phyloP scores from a whole-genome alignment of 768 basidiomycete genomes.

The Lactarius sanguifluus region DNA sequence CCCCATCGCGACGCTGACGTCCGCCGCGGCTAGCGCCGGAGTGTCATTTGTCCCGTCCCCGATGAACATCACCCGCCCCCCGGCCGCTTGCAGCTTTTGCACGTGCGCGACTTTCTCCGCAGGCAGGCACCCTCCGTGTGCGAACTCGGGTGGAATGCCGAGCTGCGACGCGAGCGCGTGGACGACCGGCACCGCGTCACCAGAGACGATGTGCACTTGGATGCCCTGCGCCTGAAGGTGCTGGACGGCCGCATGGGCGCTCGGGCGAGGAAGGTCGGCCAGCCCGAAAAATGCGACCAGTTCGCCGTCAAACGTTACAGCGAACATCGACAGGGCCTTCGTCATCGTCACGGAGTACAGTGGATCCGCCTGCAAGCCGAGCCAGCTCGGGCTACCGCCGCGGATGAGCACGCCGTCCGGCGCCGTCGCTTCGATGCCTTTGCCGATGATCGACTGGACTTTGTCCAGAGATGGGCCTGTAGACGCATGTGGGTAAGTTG shows the following conservation, averaged over 20 bases:
- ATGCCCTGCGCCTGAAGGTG: constrained; percentile 39
- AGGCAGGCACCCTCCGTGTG: constrained; percentile 47
- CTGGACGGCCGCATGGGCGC: constrained; percentile 40
- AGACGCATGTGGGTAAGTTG: constrained; percentile 5
- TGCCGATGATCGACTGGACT: constrained; percentile 38
- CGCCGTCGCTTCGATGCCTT: constrained; percentile 40
- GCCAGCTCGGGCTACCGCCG: constrained; percentile 42
- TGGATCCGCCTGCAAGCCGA: constrained; percentile 35
- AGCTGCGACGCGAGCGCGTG: constrained; percentile 42
- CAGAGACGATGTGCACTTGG: constrained; percentile 49
- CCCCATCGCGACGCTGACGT: constrained; percentile 45
- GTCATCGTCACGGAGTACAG: constrained; percentile 37
- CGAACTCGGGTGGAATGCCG: constrained; percentile 39
- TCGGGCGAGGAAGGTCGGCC: constrained; percentile 47
- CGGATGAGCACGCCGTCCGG: constrained; percentile 36
- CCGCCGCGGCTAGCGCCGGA: constrained; percentile 50
- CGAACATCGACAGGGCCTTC: constrained; percentile 47
- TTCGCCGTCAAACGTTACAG: constrained; percentile 36
- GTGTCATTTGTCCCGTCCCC: constrained; percentile 58
- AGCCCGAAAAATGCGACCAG: constrained; percentile 41
- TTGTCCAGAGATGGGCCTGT: constrained; percentile 23
- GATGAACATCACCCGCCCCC: constrained; percentile 41
- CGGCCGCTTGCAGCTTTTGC: constrained; percentile 32
- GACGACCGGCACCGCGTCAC: constrained; percentile 49
- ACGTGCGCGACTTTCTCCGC: constrained; percentile 45